Evolutionary conservation across 495 filamentous ascomycete species (phyloP).

Genomic region (Saxophila tyrrhenica): DNA sequence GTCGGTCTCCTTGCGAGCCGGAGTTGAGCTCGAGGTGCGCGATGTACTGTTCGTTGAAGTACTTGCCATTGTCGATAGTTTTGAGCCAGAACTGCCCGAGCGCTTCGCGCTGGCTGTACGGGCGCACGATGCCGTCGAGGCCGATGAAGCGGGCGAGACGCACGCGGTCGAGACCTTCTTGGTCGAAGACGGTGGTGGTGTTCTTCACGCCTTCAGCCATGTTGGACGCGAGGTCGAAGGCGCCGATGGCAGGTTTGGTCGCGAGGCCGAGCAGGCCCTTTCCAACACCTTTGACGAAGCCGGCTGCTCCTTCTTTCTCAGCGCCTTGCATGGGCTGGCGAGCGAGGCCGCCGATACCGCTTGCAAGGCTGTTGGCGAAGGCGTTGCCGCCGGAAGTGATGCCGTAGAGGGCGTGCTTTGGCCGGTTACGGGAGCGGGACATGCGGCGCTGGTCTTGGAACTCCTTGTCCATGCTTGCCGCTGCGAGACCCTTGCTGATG

Average conservation of each 20-base stretch:
- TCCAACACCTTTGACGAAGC: constrained; percentile 95
- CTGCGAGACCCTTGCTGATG: constrained; percentile 90
- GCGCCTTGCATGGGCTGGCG: constrained; percentile 90
- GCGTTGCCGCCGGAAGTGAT: constrained; percentile 93
- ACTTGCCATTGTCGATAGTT: constrained; percentile 90
- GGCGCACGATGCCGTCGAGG: constrained; percentile 83
- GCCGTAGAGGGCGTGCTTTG: constrained; percentile 92
- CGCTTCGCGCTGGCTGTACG: constrained; percentile 90
- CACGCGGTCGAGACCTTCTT: constrained; percentile 85
- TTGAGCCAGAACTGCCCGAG: constrained; percentile 98
- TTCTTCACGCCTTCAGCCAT: constrained; percentile 95
- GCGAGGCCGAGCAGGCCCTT: constrained; percentile 87
- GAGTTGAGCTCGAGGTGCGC: constrained; percentile 86
- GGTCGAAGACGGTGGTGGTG: constrained; percentile 95
- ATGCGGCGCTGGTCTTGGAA: constrained; percentile 94
- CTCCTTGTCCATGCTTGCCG: constrained; percentile 93
- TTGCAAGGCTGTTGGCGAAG: constrained; percentile 82
- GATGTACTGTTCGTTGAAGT: constrained; percentile 95
- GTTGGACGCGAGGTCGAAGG: constrained; percentile 93
- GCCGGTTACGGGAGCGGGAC: constrained; percentile 81
- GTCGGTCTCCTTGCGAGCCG: constrained; percentile 32
- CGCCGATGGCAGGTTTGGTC: constrained; percentile 93
- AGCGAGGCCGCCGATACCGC: constrained; percentile 83
- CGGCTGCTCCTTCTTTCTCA: constrained; percentile 83
- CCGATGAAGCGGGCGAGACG: constrained; percentile 85